Percentiles rank a stretch among this genome's conserved stretches.
Evolutionary conservation across 2,329 filamentous ascomycete genomes (phyloP).

Genomic region (Fusarium dlaminii): DNA sequence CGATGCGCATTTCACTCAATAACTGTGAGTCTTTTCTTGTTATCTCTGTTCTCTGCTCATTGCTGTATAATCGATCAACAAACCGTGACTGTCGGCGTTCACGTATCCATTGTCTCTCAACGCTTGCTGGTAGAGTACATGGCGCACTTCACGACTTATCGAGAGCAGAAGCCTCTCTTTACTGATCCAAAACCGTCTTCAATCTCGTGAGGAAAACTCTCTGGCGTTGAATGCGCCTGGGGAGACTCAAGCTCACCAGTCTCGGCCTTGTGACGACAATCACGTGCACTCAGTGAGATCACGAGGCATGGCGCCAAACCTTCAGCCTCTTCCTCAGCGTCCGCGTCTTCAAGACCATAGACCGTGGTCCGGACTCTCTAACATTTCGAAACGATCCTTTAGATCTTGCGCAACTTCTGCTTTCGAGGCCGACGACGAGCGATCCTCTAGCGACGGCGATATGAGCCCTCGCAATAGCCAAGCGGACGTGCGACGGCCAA

Average conservation of each 20-base stretch:
- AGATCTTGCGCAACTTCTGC: slow-evolving; percentile 67
- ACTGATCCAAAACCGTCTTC: background rate
- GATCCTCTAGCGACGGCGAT: slow-evolving; percentile 56
- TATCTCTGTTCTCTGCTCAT: background rate
- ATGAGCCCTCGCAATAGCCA: slow-evolving; percentile 52
- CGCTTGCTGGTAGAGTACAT: slow-evolving; percentile 25
- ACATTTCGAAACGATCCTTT: slow-evolving; percentile 64
- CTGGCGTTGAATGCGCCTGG: slow-evolving; percentile 3
- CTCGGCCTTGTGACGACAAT: slow-evolving; percentile 40
- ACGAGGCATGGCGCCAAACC: slow-evolving; percentile 41
- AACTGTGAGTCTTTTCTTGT: slow-evolving; percentile 4
- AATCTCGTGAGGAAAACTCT: slow-evolving; percentile 9
- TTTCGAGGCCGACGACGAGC: slow-evolving; percentile 76
- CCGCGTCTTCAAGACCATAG: slow-evolving; percentile 53
- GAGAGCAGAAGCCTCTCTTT: slow-evolving; percentile 16
- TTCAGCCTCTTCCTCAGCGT: slow-evolving; percentile 46
- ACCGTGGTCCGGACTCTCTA: slow-evolving; percentile 60
- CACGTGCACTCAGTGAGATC: slow-evolving; percentile 41
- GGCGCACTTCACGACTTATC: slow-evolving; percentile 10
- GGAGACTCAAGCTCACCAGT: slow-evolving; percentile 9
- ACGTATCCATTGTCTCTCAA: background rate
- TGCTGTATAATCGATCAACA: background rate
- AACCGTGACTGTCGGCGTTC: background rate
- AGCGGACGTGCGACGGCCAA: slow-evolving; percentile 48
- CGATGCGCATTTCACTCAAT: slow-evolving; percentile 6